Base-by-base conservation (phyloP, 768 basidiomycete species). In the Tylopilus sp. region DNA sequence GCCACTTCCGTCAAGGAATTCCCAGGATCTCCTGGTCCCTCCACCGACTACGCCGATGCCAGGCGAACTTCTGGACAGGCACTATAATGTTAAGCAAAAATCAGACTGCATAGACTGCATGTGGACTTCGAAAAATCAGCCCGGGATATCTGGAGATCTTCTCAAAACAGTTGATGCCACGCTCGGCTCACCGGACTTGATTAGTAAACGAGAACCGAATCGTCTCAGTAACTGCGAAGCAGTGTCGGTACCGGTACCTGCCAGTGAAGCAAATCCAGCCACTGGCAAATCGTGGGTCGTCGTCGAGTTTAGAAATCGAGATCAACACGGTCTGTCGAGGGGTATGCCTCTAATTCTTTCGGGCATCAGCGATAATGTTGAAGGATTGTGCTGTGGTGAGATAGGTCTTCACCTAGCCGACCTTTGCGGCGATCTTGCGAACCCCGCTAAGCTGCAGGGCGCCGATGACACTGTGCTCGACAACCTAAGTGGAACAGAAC, bases 261-360 rank as follows among this genome's bases (percentile, higher is more conserved):
- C 43, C 12, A 6, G 3, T 7, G 37, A 25, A 24, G 19, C 5
- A n/a, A 37, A 6, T 8, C 1, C 19, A 3, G 10, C 16, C 24
- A 2, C 16, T 3, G 17, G 7, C 13, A 7, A 6, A n/a, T 25
- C 21, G 11, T 25, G 17, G 17, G 5, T 9, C 17, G 11, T 16
- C 4, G 13, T 57, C n/a, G 52, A 55, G 10, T 63, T 64, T 14
- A 31, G 5, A 19, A 34, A 26, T n/a, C 30, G 9, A 12, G 3
- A 25, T 12, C 22, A 1, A 12, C 10, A 9, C 2, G 22, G 40
- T 13, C 44, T 41, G 24, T 55, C 51, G 10, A 26, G 11, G 9
- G 60, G 60, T 57, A 37, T 8, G 45, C 47, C 33, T 34, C 34
- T 6, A 10, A 33, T 33, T 1, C 16, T 26, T 17, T 25, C n/a